A percentile compares a stretch with the other conserved stretches of the same genome.
Evolutionary conservation across 495 filamentous ascomycete genomes (phyloP).

Genomic region (Neurospora tetraspora): DNA sequence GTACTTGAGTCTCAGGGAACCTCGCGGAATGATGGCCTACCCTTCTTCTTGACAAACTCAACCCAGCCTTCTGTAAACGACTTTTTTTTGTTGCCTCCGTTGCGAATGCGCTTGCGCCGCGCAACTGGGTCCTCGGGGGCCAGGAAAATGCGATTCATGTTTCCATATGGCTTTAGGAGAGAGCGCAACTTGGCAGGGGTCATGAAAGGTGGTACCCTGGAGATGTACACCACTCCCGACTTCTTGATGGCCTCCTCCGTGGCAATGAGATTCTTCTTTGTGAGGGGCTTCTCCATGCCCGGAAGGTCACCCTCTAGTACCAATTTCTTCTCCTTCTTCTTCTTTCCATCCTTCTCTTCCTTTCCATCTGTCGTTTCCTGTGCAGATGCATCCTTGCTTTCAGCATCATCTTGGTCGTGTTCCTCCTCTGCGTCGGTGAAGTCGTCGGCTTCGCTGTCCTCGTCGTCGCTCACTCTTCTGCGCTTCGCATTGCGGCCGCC

Average conservation of each 20-base stretch:
- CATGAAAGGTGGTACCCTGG: constrained; percentile 88
- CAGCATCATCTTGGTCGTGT: constrained; percentile 9
- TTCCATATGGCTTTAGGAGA: constrained; percentile 66
- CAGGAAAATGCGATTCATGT: constrained; percentile 78
- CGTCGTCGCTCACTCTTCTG: constrained; percentile 43
- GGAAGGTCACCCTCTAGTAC: constrained; percentile 28
- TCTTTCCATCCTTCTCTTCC: constrained; percentile 8
- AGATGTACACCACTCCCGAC: constrained; percentile 80
- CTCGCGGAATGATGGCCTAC: background rate
- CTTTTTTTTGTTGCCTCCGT: constrained; percentile 81
- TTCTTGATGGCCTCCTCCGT: constrained; percentile 47
- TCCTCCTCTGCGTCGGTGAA: constrained; percentile 24
- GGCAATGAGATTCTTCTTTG: constrained; percentile 49
- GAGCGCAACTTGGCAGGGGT: constrained; percentile 73
- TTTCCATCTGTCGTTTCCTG: constrained; percentile 12
- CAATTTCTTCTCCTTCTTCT: constrained; percentile 12
- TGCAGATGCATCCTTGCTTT: constrained; percentile 8
- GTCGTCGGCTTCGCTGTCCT: constrained; percentile 27
- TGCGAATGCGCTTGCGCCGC: constrained; percentile 47
- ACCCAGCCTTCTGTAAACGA: constrained; percentile 90
- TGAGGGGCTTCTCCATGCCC: constrained; percentile 38
- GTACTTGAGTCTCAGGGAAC: background rate
- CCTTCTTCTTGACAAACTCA: constrained; percentile 52
- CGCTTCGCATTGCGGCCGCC: constrained; percentile 56
- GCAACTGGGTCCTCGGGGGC: constrained; percentile 63